Conservation (phyloP, 345 rosid species). For the Anacardium occidentale region DNA sequence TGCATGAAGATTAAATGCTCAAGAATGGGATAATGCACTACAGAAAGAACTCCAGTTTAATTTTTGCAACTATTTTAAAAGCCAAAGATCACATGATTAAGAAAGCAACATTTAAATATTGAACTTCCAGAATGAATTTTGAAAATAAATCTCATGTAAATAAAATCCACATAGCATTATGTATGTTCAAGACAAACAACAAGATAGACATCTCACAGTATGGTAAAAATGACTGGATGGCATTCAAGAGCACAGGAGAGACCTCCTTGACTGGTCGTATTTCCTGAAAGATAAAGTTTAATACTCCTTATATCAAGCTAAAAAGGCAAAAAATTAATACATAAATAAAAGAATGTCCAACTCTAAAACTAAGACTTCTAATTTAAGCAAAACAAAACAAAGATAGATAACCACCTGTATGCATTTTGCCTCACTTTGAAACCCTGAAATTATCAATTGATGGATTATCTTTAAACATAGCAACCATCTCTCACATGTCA, state of each 20-base stretch:
- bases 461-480: slow-evolving; percentile 85
- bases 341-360: not conserved
- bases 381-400: not conserved
- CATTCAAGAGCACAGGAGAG: slow-evolving; percentile 73
- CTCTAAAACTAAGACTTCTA: not conserved
- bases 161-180: not conserved
- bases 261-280: slow-evolving; percentile 87
- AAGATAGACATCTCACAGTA: slow-evolving; percentile 60
- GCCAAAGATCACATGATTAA: not conserved
- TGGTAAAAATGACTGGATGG: slow-evolving; percentile 78
- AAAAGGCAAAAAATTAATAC: not conserved
- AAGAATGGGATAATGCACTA: slow-evolving; percentile 4
- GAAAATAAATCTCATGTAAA: not conserved
- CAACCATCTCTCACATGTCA: slow-evolving; percentile 92
- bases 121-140: not conserved
- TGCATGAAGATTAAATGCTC: not conserved
- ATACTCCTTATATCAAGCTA: slow-evolving; percentile 3
- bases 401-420: slow-evolving; percentile 58
- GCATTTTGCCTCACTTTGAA: slow-evolving; percentile 78
- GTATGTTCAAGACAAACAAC: not conserved
- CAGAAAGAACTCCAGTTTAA: not conserved
- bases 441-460: slow-evolving; percentile 79
- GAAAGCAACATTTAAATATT: not conserved
- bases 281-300: slow-evolving; percentile 50
- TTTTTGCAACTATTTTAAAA: not conserved